Evolutionary conservation across 2,329 filamentous ascomycete genomes (phyloP), one percentile per base, ranked within the genome.

Genomic region (Biscogniauxia sp.): DNA sequence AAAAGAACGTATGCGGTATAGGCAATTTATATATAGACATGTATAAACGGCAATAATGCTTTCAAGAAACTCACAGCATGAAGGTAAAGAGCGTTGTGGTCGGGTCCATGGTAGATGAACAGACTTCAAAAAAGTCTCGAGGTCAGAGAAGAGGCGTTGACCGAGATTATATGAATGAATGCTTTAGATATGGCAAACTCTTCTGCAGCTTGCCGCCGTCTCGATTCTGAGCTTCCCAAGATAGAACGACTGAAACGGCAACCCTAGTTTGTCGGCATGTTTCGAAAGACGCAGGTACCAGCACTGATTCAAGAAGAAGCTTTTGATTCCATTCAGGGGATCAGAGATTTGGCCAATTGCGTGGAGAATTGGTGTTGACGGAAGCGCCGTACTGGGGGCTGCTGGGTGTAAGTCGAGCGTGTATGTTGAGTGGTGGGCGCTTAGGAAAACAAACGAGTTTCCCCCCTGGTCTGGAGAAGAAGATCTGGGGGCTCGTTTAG

Each of bases 61-160:
- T 69, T 69, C 60, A 68, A 69, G 60, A 58, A 59, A 86, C 85
- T 84, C 79, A 88, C 86, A 88, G 75, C 76, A 87, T 81, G 73
- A 90, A 90, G 62, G 88, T 89, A 72, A 89, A 82, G 67, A 90
- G 84, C 61, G 88, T 88, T 20, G 87, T 89, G 51, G 80, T 80
- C 57, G 84, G 84, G 74, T 86, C 83, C 84, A 86, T 85, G 72
- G 57, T 68, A 64, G 58, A 62, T 62, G 51, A 41, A 59, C 49
- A 61, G 53, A 50, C 37, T 49, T 55, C 2, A 51, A 51, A 60
- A 51, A 50, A n/a, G 58, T 41, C 53, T n/a, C 50, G 25, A 41
- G 55, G 5, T 53, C 51, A 56, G 49, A 32, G 20, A 56, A 57
- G 55, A 56, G 52, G 51, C 41, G 51, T 61, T 45, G 60, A 58